Base-by-base conservation (phyloP, 2,329 filamentous ascomycete species). In the Penicillium sp. region DNA sequence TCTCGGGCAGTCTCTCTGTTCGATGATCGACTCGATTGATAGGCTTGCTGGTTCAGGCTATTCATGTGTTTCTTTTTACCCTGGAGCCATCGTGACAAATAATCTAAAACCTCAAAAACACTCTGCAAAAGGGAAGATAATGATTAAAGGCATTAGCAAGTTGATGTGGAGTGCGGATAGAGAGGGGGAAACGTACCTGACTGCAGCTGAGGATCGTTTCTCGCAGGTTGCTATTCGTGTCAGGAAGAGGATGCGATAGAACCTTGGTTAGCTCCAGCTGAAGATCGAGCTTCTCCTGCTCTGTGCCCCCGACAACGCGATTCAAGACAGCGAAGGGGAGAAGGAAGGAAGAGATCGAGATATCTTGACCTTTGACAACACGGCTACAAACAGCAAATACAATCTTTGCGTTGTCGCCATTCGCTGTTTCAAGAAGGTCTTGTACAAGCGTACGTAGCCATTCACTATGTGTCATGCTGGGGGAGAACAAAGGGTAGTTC, bases 81-180 rank as follows among this genome's bases (percentile, higher is more conserved):
- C 65, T 96, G 91, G 21, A 95, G 78, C 92, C 93, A 99, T 60
- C 88, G 84, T 67, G 91, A 92, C 56, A 93, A 84, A 71, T 99
- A 97, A 71, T 99, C 95, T 0, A 99, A 81, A 3, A 95, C 85
- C 43, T 88, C 85, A 71, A 99, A 99, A 2, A 97, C 87, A 52
- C 89, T 91, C 89, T 94, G 52, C 19, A 29, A 48, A 14, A 19
- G 24, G 13, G 51, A 19, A 3, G 6, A 5, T 56, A 37, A 42
- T 37, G 63, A 52, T 48, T 48, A n/a, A n/a, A n/a, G n/a, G n/a
- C n/a, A n/a, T 40, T 18, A 7, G 14, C 11, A 19, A 5, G 29
- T 26, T 6, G 14, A 26, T 7, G 18, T 18, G 18, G 48, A 47
- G 3, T 21, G 5, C 24, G 3, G 11, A 19, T 19, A 14, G 5